Percentiles rank a stretch among this genome's conserved stretches.
phyloP scores from a whole-genome alignment of 345 rosid species.

The Brassica incana region DNA sequence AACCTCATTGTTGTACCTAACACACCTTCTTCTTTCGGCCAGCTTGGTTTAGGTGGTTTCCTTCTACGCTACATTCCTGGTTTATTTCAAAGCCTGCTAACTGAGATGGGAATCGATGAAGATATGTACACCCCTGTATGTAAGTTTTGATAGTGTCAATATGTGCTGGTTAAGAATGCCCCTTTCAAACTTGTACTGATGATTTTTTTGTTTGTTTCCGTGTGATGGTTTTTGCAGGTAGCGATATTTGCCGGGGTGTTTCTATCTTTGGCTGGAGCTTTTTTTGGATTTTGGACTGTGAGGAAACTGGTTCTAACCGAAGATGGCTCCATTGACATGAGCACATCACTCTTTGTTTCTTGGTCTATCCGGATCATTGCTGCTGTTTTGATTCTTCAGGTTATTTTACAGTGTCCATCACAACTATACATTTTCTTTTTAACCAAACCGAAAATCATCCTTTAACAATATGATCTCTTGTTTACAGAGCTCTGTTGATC shows the following conservation, averaged over 20 bases:
- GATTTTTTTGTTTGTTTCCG: neutral
- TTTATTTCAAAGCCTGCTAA: conserved; percentile 56
- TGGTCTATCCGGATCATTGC: conserved; percentile 80
- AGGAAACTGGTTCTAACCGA: conserved; percentile 74
- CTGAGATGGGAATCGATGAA: conserved; percentile 83
- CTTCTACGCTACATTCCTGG: conserved; percentile 75
- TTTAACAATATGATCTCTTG: conserved; percentile 16
- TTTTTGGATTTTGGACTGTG: conserved; percentile 95
- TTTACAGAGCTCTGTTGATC: conserved; percentile 83
- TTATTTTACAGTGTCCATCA: conserved; percentile 22
- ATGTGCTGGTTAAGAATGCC: neutral
- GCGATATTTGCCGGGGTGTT: conserved; percentile 71
- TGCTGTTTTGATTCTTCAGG: conserved; percentile 79
- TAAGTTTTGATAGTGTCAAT: conserved; percentile 53
- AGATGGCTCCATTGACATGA: conserved; percentile 79
- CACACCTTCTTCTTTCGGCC: conserved; percentile 20
- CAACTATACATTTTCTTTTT: neutral
- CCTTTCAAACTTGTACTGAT: neutral
- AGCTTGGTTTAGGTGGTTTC: conserved; percentile 92
- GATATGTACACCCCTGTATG: conserved; percentile 99
- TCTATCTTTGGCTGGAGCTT: conserved; percentile 80
- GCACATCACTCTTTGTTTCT: conserved; percentile 71
- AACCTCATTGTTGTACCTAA: neutral
- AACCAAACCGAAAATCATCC: neutral
- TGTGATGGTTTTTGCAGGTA: conserved; percentile 49